phyloP scores from a whole-genome alignment of 176 grass and related monocot species.

The Luzula sylvatica region DNA sequence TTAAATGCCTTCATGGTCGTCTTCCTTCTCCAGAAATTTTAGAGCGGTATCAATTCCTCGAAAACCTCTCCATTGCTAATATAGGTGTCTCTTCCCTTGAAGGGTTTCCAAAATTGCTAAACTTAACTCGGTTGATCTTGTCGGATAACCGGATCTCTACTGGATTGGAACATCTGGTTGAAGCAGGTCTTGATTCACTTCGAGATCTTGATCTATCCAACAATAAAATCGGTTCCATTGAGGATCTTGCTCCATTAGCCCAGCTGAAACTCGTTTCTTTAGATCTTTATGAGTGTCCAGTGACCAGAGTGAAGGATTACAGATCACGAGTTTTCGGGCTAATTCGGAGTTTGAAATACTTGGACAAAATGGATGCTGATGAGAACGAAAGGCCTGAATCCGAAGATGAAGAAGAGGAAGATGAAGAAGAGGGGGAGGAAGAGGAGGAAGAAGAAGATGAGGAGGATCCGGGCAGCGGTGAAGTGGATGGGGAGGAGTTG shows the following conservation, averaged over 20 bases:
- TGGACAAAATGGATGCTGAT: constrained; percentile 91
- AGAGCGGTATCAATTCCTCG: constrained; percentile 72
- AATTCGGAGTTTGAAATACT: constrained; percentile 80
- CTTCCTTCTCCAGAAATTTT: constrained; percentile 64
- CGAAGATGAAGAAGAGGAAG: constrained; percentile 78
- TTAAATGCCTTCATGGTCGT: constrained; percentile 77
- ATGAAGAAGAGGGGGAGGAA: constrained; percentile 38
- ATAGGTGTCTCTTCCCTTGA: constrained; percentile 65
- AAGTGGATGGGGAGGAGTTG: constrained; percentile 44
- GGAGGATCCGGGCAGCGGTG: constrained; percentile 71
- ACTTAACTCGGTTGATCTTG: constrained; percentile 69
- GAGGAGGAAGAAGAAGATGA: constrained; percentile 62
- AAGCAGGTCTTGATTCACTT: constrained; percentile 52
- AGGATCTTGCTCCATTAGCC: constrained; percentile 70
- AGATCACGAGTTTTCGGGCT: constrained; percentile 74
- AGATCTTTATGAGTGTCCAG: constrained; percentile 93
- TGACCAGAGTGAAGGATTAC: constrained; percentile 77
- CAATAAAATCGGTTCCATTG: constrained; percentile 73
- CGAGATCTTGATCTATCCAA: constrained; percentile 94
- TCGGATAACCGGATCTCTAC: constrained; percentile 93
- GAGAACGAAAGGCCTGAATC: constrained; percentile 95
- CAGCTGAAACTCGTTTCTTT: constrained; percentile 65
- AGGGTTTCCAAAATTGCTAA: constrained; percentile 65
- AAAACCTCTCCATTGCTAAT: constrained; percentile 85
- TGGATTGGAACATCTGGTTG: constrained; percentile 79